Percentiles rank a stretch among this genome's conserved stretches.
Evolutionary conservation across 1,284 basidiomycete species (phyloP).

Genomic region (Trichosporon faecale): DNA sequence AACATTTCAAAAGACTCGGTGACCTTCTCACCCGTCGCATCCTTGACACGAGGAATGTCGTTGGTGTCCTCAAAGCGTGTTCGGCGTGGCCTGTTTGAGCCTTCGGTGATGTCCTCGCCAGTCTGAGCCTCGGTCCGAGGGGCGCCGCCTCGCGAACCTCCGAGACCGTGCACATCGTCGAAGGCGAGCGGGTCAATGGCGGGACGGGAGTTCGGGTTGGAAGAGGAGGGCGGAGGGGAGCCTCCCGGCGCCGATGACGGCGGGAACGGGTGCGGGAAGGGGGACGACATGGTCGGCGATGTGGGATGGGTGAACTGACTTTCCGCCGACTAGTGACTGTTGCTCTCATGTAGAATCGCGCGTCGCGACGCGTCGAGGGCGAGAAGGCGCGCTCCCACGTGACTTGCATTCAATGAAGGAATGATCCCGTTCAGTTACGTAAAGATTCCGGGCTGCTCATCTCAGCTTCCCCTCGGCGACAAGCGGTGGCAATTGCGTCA

Average conservation of each 20-base stretch:
- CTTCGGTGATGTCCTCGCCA: conserved; percentile 18
- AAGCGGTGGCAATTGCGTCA: conserved; percentile 11
- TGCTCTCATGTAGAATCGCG: conserved; percentile 8
- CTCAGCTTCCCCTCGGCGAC: neutral
- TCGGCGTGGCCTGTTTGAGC: neutral
- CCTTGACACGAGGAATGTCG: conserved; percentile 79
- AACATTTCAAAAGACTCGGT: conserved; percentile 86
- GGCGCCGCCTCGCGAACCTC: conserved; percentile 26
- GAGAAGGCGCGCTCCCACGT: conserved; percentile 7
- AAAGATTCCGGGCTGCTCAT: neutral
- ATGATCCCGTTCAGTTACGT: neutral
- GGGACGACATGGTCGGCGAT: conserved; percentile 37
- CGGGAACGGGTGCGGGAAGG: conserved; percentile 30
- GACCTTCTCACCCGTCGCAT: conserved; percentile 88
- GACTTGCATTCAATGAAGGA: neutral
- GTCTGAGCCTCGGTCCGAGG: conserved; percentile 16
- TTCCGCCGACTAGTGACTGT: conserved; percentile 2
- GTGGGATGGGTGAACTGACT: neutral
- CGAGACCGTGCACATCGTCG: conserved; percentile 45
- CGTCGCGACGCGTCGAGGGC: conserved; percentile 10
- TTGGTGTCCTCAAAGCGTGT: conserved; percentile 48
- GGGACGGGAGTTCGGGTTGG: conserved; percentile 32
- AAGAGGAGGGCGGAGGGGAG: conserved; percentile 34
- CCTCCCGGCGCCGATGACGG: conserved; percentile 37
- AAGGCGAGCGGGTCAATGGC: conserved; percentile 43